Base-by-base conservation (phyloP, 2,329 filamentous ascomycete species). In the Orbilia ellipsospora region DNA sequence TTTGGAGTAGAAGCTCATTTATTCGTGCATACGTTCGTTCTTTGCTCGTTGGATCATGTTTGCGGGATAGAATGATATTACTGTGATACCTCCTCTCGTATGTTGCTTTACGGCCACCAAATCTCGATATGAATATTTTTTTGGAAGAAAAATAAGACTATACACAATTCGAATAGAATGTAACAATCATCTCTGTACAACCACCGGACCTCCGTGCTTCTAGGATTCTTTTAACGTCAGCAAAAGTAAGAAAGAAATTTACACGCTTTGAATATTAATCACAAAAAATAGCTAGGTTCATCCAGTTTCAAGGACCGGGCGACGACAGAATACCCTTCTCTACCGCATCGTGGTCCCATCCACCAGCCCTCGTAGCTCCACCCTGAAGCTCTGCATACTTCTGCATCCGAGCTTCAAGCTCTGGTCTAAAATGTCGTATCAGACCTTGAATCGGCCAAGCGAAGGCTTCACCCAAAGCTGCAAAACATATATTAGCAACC, bases 401-500 rank as follows among this genome's bases (percentile, higher is more conserved):
- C 82, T 89, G 87, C 87, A 99, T 96, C 80, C 94, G 89, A 62
- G 90, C 92, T 87, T 98, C 94, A 61, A 99, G 87, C 85, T 99
- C 94, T 52, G 94, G 95, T 80, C 95, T 89, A 88, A 99, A 99
- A 85, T 99, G 95, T 81, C 95, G 91, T 84, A 99, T 99, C 75
- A 99, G 88, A 83, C 95, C 95, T 85, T 99, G 95, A 79, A 99
- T 91, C 78, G 95, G 95, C 95, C 95, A 99, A 78, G 95, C 94
- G 80, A 99, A 99, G 77, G 95, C 95, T 86, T 99, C 95, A 73
- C 95, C 95, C 78, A 99, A 86, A 84, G 94, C 90, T 92, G 62
- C 13, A 52, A 23, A 3, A 36, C 57, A 18, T 42, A 70, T 60
- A 81, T 84, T 78, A 84, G 80, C 79, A 78, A 48, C 26, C 16